A percentile compares a stretch with the other conserved stretches of the same genome.
phyloP scores from a whole-genome alignment of 2,329 filamentous ascomycete species.

The Fusarium goolgardi region DNA sequence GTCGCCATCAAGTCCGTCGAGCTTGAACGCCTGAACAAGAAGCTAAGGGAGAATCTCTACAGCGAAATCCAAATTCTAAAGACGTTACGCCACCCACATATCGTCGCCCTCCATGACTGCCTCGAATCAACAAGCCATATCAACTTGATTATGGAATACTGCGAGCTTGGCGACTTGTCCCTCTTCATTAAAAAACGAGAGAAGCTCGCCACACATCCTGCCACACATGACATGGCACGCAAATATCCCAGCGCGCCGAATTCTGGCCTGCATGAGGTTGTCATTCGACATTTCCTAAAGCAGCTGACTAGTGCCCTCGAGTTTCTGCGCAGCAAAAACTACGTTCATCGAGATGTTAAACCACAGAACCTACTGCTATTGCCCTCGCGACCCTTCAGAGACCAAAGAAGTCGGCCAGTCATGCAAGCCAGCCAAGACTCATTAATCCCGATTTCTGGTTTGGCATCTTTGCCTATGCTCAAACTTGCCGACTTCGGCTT shows the following conservation, averaged over 20 bases:
- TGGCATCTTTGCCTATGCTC: constrained; percentile 90
- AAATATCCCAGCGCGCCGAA: constrained; percentile 88
- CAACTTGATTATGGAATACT: constrained; percentile 99
- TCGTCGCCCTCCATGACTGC: constrained; percentile 95
- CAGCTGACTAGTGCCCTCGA: constrained; percentile 92
- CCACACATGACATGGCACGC: constrained; percentile 88
- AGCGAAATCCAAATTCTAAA: constrained; percentile 96
- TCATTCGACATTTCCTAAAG: constrained; percentile 95
- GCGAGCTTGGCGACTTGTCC: constrained; percentile 92
- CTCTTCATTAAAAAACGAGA: constrained; percentile 96
- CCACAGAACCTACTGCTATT: constrained; percentile 94
- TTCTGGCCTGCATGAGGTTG: constrained; percentile 94
- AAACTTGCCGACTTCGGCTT: constrained; percentile 99
- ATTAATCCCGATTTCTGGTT: constrained; percentile 80
- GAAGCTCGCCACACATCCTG: constrained; percentile 80
- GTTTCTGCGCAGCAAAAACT: constrained; percentile 85
- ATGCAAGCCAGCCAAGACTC: constrained; percentile 83
- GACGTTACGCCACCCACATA: constrained; percentile 92
- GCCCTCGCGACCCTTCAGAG: constrained; percentile 79
- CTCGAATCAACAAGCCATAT: constrained; percentile 88
- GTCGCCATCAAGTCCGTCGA: constrained; percentile 98
- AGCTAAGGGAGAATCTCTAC: constrained; percentile 95
- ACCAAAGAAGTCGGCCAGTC: constrained; percentile 67
- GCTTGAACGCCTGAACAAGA: constrained; percentile 88
- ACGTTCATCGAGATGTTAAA: constrained; percentile 97